A percentile compares a stretch with the other conserved stretches of the same genome.
These are phyloP conservation scores for Wickerhamiella hasegawae DNA, from an alignment of 805 yeast species.

Conservation along the genomic window DNA sequence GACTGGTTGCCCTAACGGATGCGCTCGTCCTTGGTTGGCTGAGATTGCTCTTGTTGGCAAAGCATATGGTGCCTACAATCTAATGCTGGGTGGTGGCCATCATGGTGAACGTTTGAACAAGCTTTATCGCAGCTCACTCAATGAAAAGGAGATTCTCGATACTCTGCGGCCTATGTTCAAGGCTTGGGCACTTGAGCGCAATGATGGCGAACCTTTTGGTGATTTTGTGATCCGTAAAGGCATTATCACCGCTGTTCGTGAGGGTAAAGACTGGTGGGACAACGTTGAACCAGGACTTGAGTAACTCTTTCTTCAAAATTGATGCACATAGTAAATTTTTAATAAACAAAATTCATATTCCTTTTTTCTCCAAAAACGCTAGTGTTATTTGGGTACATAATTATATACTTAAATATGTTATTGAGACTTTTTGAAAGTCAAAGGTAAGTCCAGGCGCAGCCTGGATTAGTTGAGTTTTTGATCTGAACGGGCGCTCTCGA, in stretches of 20 bases:
- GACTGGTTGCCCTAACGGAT: constrained; percentile 99
- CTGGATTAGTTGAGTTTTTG: too few species aligned
- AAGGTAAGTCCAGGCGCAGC: too few species aligned
- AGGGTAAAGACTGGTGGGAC: constrained; percentile 91
- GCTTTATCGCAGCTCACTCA: constrained; percentile 71
- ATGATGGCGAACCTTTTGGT: constrained; percentile 88
- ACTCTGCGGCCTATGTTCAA: constrained; percentile 75
- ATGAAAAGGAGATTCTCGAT: constrained; percentile 72
- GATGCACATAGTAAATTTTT: too few species aligned
- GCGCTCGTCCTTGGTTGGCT: constrained; percentile 97
- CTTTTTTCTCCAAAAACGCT: too few species aligned
- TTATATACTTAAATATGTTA: too few species aligned
- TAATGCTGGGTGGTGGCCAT: constrained; percentile 92
- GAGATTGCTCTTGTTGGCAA: constrained; percentile 93
- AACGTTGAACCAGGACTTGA: constrained; percentile 34
- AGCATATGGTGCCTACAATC: constrained; percentile 82
- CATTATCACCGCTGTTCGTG: constrained; percentile 73
- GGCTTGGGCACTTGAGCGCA: constrained; percentile 85
- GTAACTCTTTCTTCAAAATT: constrained; percentile 1
- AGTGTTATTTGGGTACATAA: too few species aligned
- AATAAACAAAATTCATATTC: too few species aligned
- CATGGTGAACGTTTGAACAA: constrained; percentile 87
- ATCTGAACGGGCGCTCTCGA: too few species aligned
- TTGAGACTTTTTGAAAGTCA: too few species aligned
- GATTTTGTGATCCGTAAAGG: constrained; percentile 80